Evolutionary conservation across 2,329 filamentous ascomycete species (phyloP), one percentile per base, ranked within the genome.

Genomic region (Colletotrichum abscissum): DNA sequence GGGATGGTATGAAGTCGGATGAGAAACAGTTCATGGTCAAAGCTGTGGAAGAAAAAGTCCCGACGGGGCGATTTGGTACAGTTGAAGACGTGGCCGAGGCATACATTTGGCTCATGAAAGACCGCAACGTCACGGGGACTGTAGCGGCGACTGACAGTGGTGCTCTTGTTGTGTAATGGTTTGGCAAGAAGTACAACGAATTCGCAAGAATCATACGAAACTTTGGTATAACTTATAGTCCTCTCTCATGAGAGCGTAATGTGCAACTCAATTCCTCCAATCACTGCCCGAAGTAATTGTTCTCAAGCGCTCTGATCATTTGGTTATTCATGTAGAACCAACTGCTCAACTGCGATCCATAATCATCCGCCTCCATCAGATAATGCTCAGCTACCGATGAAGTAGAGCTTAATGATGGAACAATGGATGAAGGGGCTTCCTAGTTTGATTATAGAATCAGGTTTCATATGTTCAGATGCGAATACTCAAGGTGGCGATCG

Each of bases 241-340:
- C 3, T 49, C 16, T 42, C 42, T 49, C 42, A 49, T 11, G 42
- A 19, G 3, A n/a, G 2, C 42, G 19, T 3, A 42, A 19, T 4
- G 0, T 49, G 19, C 42, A 9, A 1, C 8, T 9, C 3, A n/a
- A 49, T 49, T 0, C 19, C 19, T 63, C 7, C 2, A 16, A 6
- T n/a, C 0, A 28, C 14, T 28, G 6, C 54, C 56, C 60, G 5
- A 57, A 57, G 30, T 71, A 71, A 19, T 42, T 71, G 57, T 75
- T 69, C 19, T 77, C 75, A 4, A 77, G 30, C 12, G 73, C 70
- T 64, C 76, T 74, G 62, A 77, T 75, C 54, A 77, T 72, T 12
- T 67, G 64, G 19, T 75, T 73, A 7, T 77, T 77, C 64, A 74
- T 72, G 26, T 74, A 70, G 14, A 77, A 71, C 76, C 72, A 77